Conservation (phyloP, 371 early-diverging fungal species). For the Rhizomucor miehei region DNA sequence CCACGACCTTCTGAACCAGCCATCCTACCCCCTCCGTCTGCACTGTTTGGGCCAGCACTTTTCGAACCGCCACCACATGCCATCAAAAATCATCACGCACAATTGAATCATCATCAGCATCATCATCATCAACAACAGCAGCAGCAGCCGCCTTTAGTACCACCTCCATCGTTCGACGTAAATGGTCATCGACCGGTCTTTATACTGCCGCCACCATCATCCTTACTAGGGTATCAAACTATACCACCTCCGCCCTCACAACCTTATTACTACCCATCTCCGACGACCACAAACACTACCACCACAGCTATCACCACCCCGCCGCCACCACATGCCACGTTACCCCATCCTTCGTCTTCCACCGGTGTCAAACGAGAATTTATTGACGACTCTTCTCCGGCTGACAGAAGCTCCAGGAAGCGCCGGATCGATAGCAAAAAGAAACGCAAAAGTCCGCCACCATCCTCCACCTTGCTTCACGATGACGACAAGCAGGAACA, state of each 20-base stretch:
- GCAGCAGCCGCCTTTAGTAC: too few relatives aligned
- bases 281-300: conserved; percentile 6
- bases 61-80: conserved; percentile 1
- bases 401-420: neutral
- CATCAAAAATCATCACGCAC: neutral
- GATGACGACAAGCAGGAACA: conserved; percentile 23
- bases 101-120: too few relatives aligned
- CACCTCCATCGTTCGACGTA: neutral
- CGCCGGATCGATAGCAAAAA: neutral
- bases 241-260: conserved; percentile 12
- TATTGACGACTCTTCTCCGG: neutral
- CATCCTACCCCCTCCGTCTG: conserved; percentile 30
- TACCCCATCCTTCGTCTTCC: neutral
- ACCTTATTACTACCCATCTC: conserved; percentile 9
- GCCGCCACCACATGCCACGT: conserved; percentile 6
- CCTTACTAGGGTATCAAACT: conserved; percentile 32
- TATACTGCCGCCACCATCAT: conserved; percentile 40
- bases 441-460: neutral
- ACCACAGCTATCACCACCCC: conserved; percentile 5
- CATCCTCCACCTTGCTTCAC: neutral
- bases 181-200: conserved; percentile 23
- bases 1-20: neutral
- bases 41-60: conserved; percentile 12
- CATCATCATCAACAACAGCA: neutral
- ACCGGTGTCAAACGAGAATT: conserved; percentile 9